Evolutionary conservation across 345 rosid genomes (phyloP), one percentile per base, ranked within the genome.

Genomic region (Euphorbia lathyris): DNA sequence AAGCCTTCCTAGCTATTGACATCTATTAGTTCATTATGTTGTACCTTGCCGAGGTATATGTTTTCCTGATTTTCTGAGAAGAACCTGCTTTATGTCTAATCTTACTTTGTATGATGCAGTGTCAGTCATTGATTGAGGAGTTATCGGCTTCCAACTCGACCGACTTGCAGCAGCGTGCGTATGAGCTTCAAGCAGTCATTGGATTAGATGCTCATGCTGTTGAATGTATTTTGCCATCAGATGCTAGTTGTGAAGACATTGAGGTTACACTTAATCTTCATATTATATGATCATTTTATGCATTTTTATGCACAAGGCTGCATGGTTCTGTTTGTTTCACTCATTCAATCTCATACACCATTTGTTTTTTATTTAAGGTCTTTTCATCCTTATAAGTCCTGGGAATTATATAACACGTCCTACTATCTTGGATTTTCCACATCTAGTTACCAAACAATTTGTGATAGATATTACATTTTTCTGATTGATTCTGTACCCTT

Each of bases 121-220:
- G 94, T 72, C 98, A 95, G 76, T 84, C 98, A 40, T 79, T 95
- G 79, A 82, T 88, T 52, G 99, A 92, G 80, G 98, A 90, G 79
- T 79, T 87, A 72, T 80, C 88, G 69, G 97, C 92, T 74, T 92
- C 99, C 74, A 96, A 92, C 82, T 95, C 98, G 69, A 87, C 98
- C 67, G 99, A 95, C 81, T 79, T 95, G 78, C 99, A 95, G 88
- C 99, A 95, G 75, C 97, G 97, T 72, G 98, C 98, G 8, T 95
- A 95, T 77, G 99, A 95, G 83, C 89, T 95, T 68, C 94, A 92
- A 80, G 88, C 93, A 58, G 80, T 89, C 65, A 48, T 86, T 76
- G 80, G 80, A 68, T 82, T 95, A 58, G 96, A 90, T 83, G 83
- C 82, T 57, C 84, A 34, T 20, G 83, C 97, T 75, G 86, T 90